A percentile compares a stretch with the other conserved stretches of the same genome.
Conservation (phyloP, 1,284 basidiomycete species). For the Lentinus polychrous region DNA sequence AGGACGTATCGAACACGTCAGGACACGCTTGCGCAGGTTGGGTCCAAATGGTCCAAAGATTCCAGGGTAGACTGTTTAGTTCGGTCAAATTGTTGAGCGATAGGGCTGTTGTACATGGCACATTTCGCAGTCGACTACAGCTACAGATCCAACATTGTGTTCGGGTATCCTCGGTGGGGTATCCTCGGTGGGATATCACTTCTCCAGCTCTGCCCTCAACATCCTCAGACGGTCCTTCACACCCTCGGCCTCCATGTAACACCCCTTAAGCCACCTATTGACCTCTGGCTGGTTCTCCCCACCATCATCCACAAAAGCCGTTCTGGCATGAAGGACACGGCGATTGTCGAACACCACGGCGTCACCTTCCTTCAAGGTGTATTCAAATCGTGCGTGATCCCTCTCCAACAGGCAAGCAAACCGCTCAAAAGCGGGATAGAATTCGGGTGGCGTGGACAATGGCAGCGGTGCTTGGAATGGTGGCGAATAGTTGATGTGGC, state of each 20-base stretch:
- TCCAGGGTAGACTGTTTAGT: no score
- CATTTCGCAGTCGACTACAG: no score
- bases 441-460: constrained; percentile 40
- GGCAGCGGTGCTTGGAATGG: constrained; percentile 88
- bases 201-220: constrained; percentile 17
- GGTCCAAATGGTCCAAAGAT: no score
- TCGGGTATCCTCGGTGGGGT: no score
- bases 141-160: no score
- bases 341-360: constrained; percentile 92
- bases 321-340: constrained; percentile 85
- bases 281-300: constrained; percentile 37
- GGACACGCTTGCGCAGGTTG: no score
- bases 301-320: constrained; percentile 53
- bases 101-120: no score
- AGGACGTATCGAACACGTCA: no score
- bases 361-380: constrained; percentile 79
- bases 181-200: background rate
- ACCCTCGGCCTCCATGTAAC: constrained; percentile 79
- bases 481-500: constrained; percentile 86
- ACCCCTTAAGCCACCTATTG: constrained; percentile 80
- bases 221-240: constrained; percentile 57
- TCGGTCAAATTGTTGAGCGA: no score
- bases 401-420: constrained; percentile 64
- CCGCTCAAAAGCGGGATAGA: constrained; percentile 60
- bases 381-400: constrained; percentile 49